These are phyloP conservation scores for Lactarius quietus DNA, from an alignment of 768 basidiomycete species.

Conservation along the genomic window DNA sequence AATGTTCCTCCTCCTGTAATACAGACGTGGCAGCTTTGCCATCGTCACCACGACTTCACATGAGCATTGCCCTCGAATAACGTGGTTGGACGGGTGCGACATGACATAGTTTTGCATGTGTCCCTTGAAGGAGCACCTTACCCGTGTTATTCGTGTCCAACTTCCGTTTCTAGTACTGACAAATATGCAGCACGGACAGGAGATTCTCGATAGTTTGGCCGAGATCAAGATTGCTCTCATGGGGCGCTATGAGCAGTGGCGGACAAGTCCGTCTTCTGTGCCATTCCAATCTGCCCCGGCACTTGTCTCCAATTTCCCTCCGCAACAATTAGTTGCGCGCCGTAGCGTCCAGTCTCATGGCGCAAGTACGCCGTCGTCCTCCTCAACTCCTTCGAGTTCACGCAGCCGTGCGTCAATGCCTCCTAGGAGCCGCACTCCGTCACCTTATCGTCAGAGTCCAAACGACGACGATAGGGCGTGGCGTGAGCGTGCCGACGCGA, in stretches of 20 bases:
- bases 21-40: not conserved
- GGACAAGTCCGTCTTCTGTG: constrained; percentile 27
- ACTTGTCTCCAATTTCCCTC: not conserved
- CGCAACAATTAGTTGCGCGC: not conserved
- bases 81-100: not conserved
- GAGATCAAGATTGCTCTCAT: constrained; percentile 63
- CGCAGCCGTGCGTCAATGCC: constrained; percentile 20
- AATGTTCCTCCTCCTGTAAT: not conserved
- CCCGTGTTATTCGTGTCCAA: not conserved
- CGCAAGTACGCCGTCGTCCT: constrained; percentile 15
- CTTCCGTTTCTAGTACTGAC: constrained; percentile 17
- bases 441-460: constrained; percentile 27
- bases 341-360: constrained; percentile 5
- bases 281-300: constrained; percentile 14
- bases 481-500: constrained; percentile 38
- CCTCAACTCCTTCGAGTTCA: constrained; percentile 26
- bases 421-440: constrained; percentile 18
- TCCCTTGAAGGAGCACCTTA: not conserved
- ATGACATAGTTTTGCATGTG: not conserved
- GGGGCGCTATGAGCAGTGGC: constrained; percentile 62
- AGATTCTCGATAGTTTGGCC: constrained; percentile 63
- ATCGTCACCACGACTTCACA: not conserved
- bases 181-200: constrained; percentile 60
- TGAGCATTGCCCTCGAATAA: not conserved
- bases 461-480: constrained; percentile 38